Conservation (phyloP, 192 early-diverging fungal species). For the Backusella parvicylindrica region DNA sequence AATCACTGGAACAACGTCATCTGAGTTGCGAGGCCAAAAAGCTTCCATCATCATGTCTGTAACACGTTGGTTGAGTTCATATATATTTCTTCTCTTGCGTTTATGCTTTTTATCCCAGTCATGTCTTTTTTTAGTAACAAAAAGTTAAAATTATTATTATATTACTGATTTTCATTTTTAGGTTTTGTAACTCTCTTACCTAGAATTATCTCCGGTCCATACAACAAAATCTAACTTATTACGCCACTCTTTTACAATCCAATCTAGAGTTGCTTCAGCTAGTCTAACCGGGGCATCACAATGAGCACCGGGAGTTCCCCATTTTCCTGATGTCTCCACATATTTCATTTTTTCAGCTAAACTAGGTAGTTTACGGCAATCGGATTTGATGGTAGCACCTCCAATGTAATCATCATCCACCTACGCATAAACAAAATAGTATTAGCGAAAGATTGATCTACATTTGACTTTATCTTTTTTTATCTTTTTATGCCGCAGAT, state of each 20-base stretch:
- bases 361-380: conserved; percentile 47
- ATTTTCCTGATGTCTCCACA: conserved; percentile 35
- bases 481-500: neutral
- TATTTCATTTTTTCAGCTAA: conserved; percentile 18
- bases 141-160: neutral
- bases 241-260: conserved; percentile 39
- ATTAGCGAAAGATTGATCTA: neutral
- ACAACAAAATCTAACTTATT: conserved; percentile 63
- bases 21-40: conserved; percentile 30
- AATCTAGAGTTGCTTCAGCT: conserved; percentile 52
- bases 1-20: conserved; percentile 37
- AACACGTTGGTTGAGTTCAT: conserved; percentile 44
- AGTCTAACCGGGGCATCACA: conserved; percentile 61
- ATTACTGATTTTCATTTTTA: neutral
- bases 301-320: conserved; percentile 50
- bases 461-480: neutral
- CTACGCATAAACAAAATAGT: neutral
- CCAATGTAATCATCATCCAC: conserved; percentile 36
- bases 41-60: conserved; percentile 35
- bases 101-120: conserved; percentile 54
- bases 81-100: conserved; percentile 51
- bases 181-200: conserved; percentile 31
- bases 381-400: conserved; percentile 50
- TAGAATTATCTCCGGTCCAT: conserved; percentile 70
- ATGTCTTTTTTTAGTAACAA: conserved; percentile 40